Evolutionary conservation across 78 protist genomes (phyloP).

Genomic region (Creolimax fragrantissima): DNA sequence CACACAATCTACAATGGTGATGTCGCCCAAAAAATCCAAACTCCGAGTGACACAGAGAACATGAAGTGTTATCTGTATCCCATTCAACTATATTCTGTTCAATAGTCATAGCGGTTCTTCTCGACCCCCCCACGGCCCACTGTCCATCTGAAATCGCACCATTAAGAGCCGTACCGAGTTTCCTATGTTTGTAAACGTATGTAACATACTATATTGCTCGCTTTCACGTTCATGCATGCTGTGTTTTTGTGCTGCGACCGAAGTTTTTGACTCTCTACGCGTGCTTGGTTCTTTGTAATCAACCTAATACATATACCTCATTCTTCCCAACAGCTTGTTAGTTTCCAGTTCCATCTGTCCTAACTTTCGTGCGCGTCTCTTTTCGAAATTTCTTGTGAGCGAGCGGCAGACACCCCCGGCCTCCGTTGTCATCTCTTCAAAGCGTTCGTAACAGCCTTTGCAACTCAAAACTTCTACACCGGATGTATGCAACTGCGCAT

Average conservation of each 20-base stretch:
- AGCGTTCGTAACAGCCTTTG: neutral
- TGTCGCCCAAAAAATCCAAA: neutral
- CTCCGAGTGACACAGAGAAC: neutral
- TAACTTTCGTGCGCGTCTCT: neutral
- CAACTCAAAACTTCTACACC: neutral
- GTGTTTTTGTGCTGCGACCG: no score
- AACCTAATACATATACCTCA: neutral
- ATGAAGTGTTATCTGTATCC: neutral
- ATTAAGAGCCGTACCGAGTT: neutral
- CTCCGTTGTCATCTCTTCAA: neutral
- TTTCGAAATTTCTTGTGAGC: neutral
- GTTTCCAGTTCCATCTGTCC: neutral
- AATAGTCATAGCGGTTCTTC: neutral
- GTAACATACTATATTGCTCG: no score
- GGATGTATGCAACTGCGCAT: neutral
- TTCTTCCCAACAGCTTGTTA: neutral
- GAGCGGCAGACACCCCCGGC: neutral
- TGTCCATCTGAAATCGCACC: neutral
- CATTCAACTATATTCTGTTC: neutral
- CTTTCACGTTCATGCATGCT: no score
- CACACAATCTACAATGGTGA: neutral
- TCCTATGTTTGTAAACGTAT: no score
- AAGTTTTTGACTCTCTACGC: no score
- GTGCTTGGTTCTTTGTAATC: no score
- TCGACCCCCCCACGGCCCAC: neutral